Evolutionary conservation across 352 stramenopile species (phyloP).

Genomic region (Globisporangium paddicum): DNA sequence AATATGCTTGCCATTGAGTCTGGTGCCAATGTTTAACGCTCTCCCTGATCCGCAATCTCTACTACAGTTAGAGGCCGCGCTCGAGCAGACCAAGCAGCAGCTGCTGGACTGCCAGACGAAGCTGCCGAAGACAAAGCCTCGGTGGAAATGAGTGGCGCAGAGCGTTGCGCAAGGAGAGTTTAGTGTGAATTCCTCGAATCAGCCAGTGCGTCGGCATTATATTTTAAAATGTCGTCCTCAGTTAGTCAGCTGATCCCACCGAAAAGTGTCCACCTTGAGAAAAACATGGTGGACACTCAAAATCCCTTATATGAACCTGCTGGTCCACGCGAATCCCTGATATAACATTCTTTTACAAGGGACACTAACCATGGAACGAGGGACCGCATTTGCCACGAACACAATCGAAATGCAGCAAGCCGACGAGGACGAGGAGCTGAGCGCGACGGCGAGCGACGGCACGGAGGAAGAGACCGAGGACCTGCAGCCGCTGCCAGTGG

Average conservation of each 20-base stretch:
- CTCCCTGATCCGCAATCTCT: background rate
- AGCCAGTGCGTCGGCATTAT: no score
- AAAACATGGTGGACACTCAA: no score
- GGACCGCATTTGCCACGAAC: background rate
- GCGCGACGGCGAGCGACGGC: background rate
- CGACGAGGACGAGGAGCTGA: background rate
- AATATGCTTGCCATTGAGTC: background rate
- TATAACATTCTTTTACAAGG: no score
- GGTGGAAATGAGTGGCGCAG: conserved; percentile 2
- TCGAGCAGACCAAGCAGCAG: conserved; percentile 1
- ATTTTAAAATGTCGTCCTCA: no score
- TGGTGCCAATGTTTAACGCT: background rate
- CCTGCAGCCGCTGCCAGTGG: background rate
- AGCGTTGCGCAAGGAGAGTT: no score
- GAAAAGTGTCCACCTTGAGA: no score
- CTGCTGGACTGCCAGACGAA: background rate
- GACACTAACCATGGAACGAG: background rate
- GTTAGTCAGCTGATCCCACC: no score
- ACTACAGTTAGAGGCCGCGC: background rate
- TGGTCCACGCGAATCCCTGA: no score
- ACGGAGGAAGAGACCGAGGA: background rate
- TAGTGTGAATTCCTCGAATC: no score
- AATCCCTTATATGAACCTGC: no score
- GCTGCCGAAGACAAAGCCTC: background rate
- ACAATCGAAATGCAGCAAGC: background rate